A percentile compares a stretch with the other conserved stretches of the same genome.
phyloP scores from a whole-genome alignment of 2,329 filamentous ascomycete genomes.

The Cryoendolithus antarcticus region DNA sequence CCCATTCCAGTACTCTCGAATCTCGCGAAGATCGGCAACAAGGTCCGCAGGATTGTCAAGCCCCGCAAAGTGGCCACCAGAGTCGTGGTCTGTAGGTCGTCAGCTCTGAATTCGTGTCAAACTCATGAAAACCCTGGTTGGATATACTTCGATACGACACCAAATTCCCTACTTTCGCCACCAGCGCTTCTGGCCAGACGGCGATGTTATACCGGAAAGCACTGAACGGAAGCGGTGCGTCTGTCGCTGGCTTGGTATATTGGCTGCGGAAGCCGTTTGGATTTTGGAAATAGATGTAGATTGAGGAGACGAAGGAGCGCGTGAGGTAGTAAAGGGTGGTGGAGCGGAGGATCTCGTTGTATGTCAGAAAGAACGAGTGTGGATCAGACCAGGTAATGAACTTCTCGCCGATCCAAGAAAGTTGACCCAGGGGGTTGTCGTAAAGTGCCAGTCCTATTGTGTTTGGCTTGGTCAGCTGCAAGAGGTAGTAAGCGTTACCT shows the following conservation, averaged over 20 bases:
- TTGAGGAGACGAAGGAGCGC: conserved; percentile 21
- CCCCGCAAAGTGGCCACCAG: no score
- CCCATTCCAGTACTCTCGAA: no score
- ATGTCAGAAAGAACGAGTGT: conserved; percentile 16
- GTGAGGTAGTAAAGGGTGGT: conserved; percentile 23
- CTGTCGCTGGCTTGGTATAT: conserved; percentile 1
- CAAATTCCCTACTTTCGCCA: conserved; percentile 2
- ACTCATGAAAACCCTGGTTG: no score
- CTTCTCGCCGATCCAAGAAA: conserved; percentile 27
- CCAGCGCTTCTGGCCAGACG: conserved; percentile 1
- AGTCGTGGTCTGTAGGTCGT: no score
- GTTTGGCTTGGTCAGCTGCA: conserved; percentile 18
- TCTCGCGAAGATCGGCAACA: no score
- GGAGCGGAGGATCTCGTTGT: conserved; percentile 9
- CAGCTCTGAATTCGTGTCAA: no score
- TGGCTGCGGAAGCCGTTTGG: conserved; percentile 5
- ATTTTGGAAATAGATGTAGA: conserved; percentile 24
- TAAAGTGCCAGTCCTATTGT: conserved; percentile 29
- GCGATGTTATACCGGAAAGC: conserved; percentile 6
- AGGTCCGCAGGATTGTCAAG: no score
- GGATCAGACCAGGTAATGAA: conserved; percentile 5
- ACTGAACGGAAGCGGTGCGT: conserved; percentile 7
- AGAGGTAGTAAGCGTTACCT: conserved; percentile 2
- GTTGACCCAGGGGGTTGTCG: conserved; percentile 27
- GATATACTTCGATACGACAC: neutral